Conservation (phyloP, 176 grass and related monocot species). For the Bothriochloa decipiens region DNA sequence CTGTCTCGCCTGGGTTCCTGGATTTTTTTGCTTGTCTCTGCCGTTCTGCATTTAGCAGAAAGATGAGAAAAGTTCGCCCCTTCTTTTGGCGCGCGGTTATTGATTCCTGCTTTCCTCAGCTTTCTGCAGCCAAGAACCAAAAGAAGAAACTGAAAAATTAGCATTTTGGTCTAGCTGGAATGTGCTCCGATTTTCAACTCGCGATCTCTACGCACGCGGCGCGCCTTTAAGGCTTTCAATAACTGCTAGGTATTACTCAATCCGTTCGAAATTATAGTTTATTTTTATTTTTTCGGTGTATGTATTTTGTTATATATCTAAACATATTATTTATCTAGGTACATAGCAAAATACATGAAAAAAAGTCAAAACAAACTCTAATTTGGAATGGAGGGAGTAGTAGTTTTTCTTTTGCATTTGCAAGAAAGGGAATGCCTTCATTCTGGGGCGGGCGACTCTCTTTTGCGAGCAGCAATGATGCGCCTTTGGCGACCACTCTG, state of each 20-base stretch:
- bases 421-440: conserved; percentile 2
- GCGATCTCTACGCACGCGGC: not conserved
- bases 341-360: too few species aligned
- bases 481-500: conserved; percentile 26
- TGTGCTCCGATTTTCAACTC: conserved; percentile 5
- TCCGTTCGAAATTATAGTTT: too few species aligned
- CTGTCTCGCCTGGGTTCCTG: not conserved
- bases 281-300: too few species aligned
- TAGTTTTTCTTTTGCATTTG: too few species aligned
- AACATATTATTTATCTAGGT: too few species aligned
- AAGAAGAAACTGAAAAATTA: not conserved
- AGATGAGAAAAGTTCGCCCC: conserved; percentile 15
- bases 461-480: conserved; percentile 22
- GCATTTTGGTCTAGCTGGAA: not conserved
- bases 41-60: conserved; percentile 35
- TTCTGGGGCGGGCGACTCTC: not conserved
- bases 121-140: conserved; percentile 9
- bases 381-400: too few species aligned
- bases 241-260: too few species aligned
- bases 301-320: too few species aligned
- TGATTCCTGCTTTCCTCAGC: conserved; percentile 17
- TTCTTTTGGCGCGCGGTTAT: conserved; percentile 12
- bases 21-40: not conserved
- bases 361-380: too few species aligned
- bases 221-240: not conserved